A percentile compares a stretch with the other conserved stretches of the same genome.
Conservation (phyloP, 2,329 filamentous ascomycete species). For the Botrytis porri region DNA sequence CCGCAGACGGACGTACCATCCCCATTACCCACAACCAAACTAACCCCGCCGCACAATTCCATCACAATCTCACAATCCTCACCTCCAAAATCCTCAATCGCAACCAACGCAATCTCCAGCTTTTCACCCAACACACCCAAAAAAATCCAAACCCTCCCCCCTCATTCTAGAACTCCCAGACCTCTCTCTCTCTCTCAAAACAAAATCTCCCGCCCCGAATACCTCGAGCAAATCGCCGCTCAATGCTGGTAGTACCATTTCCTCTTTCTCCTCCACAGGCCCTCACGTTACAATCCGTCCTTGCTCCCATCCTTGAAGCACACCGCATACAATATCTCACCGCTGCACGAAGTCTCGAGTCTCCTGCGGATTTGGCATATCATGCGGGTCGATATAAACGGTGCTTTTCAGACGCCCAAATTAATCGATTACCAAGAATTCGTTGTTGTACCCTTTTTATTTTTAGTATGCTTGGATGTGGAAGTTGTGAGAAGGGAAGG, state of each 20-base stretch:
- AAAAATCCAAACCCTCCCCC: background rate
- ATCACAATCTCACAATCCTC: background rate
- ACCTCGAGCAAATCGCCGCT: background rate
- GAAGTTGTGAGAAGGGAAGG: background rate
- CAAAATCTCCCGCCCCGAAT: background rate
- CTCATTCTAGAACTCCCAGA: background rate
- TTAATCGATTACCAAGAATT: background rate
- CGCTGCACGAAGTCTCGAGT: background rate
- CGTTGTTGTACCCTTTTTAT: background rate
- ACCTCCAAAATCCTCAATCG: background rate
- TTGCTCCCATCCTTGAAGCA: background rate
- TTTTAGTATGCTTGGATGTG: background rate
- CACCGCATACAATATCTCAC: background rate
- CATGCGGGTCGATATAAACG: background rate
- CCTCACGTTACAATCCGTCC: background rate
- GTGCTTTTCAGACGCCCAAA: background rate
- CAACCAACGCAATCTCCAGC: background rate
- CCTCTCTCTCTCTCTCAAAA: background rate
- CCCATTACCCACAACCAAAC: background rate
- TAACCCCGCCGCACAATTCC: background rate
- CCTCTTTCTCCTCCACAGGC: background rate
- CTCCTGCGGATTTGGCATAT: background rate
- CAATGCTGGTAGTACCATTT: background rate
- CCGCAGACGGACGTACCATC: background rate
- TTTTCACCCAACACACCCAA: background rate